Percentiles rank a stretch among this genome's conserved stretches.
Evolutionary conservation across 2,329 filamentous ascomycete species (phyloP).

Genomic region (Ambrosiella cleistominuta): DNA sequence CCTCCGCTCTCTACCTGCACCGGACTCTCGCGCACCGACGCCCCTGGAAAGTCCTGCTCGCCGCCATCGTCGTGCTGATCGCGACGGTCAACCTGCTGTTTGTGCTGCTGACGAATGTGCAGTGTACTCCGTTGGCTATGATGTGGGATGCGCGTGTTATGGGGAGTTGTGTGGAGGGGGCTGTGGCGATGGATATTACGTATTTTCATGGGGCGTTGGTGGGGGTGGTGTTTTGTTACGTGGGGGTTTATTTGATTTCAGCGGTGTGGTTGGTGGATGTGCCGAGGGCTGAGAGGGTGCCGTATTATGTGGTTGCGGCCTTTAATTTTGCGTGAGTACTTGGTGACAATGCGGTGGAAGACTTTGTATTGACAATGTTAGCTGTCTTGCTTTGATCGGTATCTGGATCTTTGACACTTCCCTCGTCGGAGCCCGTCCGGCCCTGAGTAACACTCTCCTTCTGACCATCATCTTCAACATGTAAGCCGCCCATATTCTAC

Average conservation of each 20-base stretch:
- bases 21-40: conserved; percentile 18
- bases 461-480: conserved; percentile 20
- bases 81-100: conserved; percentile 20
- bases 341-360: background rate
- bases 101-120: conserved; percentile 20
- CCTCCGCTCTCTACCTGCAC: conserved; percentile 22
- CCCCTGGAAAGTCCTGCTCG: conserved; percentile 20
- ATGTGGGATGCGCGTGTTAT: conserved; percentile 20
- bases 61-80: conserved; percentile 19
- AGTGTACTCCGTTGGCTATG: conserved; percentile 23
- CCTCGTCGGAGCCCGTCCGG: conserved; percentile 16
- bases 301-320: background rate
- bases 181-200: conserved; percentile 16
- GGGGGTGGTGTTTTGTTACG: conserved; percentile 22
- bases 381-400: conserved; percentile 19
- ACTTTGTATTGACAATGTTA: background rate
- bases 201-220: conserved; percentile 20
- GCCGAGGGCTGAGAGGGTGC: background rate
- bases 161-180: conserved; percentile 19
- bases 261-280: background rate
- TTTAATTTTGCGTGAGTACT: background rate
- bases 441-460: conserved; percentile 19
- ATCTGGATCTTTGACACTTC: conserved; percentile 22
- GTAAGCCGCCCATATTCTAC: conserved; percentile 14
- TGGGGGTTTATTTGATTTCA: conserved; percentile 14